These are phyloP conservation scores for Ophiostoma angusticollis DNA, from an alignment of 2,329 filamentous ascomycete species.

Conservation along the genomic window DNA sequence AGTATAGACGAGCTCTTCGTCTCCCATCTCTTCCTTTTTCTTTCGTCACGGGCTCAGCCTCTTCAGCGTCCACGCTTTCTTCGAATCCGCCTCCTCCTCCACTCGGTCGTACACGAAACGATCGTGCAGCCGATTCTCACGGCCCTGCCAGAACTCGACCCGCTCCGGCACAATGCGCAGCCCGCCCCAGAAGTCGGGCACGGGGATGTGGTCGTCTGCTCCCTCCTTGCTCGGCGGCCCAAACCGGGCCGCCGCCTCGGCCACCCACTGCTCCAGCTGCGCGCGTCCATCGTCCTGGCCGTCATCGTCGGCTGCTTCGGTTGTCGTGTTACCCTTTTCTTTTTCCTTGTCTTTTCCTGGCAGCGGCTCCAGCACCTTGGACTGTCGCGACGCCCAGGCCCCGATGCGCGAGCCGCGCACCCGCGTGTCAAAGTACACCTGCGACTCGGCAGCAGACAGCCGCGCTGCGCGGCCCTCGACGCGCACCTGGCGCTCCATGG, in stretches of 20 bases:
- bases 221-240: conserved; percentile 62
- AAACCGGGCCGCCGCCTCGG: conserved; percentile 64
- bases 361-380: conserved; percentile 55
- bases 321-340: conserved; percentile 16
- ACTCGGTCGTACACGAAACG: conserved; percentile 72
- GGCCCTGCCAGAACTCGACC: conserved; percentile 94
- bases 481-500: conserved; percentile 76
- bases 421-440: conserved; percentile 51
- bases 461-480: conserved; percentile 68
- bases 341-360: too few species aligned
- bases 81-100: conserved; percentile 20
- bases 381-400: conserved; percentile 89
- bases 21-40: background rate
- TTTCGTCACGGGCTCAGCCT: conserved; percentile 55
- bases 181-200: conserved; percentile 92
- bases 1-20: too few species aligned
- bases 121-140: conserved; percentile 82
- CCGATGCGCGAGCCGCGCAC: conserved; percentile 75
- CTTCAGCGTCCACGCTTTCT: conserved; percentile 48
- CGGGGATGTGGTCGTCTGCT: conserved; percentile 64
- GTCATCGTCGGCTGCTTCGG: conserved; percentile 11
- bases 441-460: conserved; percentile 57
- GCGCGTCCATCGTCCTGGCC: conserved; percentile 53
- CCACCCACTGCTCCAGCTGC: conserved; percentile 64
- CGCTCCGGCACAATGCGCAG: conserved; percentile 71